These are phyloP conservation scores for Xerophyta viscosa DNA, from an alignment of 106 monocot species.

Conservation along the genomic window DNA sequence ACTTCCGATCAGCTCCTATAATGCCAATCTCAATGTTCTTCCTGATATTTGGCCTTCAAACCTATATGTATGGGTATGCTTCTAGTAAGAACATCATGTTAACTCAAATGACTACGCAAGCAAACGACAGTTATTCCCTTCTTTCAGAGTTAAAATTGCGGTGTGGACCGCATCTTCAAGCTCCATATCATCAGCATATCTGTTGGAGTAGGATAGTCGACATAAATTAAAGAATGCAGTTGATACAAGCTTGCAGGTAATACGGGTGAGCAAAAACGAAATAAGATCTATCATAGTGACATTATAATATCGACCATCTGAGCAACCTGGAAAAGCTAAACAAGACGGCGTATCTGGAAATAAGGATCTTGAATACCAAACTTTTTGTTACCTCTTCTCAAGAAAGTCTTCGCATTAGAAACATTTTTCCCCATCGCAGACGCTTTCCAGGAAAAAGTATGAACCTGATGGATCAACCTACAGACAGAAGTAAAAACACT, in stretches of 20 bases:
- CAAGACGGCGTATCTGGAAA: too few species aligned
- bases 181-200: slow-evolving; percentile 99
- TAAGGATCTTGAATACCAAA: too few species aligned
- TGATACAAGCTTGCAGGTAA: too few species aligned
- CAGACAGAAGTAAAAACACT: neutral
- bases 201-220: slow-evolving; percentile 25
- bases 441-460: slow-evolving; percentile 99
- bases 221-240: too few species aligned
- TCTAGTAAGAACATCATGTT: too few species aligned
- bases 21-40: slow-evolving; percentile 98
- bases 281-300: too few species aligned
- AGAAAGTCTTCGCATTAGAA: slow-evolving; percentile 99
- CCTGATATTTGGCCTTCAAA: slow-evolving; percentile 98
- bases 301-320: too few species aligned
- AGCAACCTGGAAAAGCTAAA: too few species aligned
- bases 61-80: slow-evolving; percentile 32
- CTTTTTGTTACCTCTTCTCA: slow-evolving; percentile 62
- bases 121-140: too few species aligned
- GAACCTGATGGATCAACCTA: slow-evolving; percentile 99
- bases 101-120: too few species aligned
- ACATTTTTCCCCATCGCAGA: slow-evolving; percentile 99
- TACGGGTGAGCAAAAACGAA: too few species aligned
- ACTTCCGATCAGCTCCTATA: slow-evolving; percentile 70
- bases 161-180: slow-evolving; percentile 99
- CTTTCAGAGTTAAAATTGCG: slow-evolving; percentile 95